Conservation (phyloP, 345 rosid genomes). For the Iberis pinnata region DNA sequence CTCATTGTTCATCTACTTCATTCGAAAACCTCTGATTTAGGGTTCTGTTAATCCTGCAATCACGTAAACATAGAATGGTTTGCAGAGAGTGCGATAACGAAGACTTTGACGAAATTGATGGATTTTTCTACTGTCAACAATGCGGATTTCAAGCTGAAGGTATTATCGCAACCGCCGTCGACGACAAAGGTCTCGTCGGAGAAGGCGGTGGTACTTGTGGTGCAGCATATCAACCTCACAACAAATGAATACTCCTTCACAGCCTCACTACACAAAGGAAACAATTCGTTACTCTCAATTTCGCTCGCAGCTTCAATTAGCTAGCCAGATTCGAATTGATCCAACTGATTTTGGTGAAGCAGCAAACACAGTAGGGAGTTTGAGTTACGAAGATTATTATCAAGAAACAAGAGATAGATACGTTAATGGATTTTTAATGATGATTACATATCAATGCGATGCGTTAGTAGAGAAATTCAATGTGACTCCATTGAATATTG, state of each 20-base stretch:
- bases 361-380: neutral
- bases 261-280: constrained; percentile 11
- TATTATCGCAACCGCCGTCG: constrained; percentile 50
- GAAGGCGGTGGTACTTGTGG: constrained; percentile 37
- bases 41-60: no score
- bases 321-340: constrained; percentile 3
- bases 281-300: constrained; percentile 31
- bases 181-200: constrained; percentile 48
- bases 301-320: constrained; percentile 34
- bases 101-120: constrained; percentile 43
- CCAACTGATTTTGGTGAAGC: constrained; percentile 46
- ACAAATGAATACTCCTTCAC: constrained; percentile 15
- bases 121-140: constrained; percentile 47
- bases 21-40: no score
- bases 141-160: constrained; percentile 43
- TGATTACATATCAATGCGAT: constrained; percentile 68
- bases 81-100: constrained; percentile 52
- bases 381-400: constrained; percentile 52
- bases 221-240: constrained; percentile 37
- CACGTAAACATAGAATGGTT: neutral
- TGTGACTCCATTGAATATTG: constrained; percentile 51
- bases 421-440: constrained; percentile 59
- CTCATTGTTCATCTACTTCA: no score
- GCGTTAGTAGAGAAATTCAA: constrained; percentile 52
- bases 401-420: constrained; percentile 63